phyloP scores from a whole-genome alignment of 306 rosid genomes.

The Citrullus amarus region DNA sequence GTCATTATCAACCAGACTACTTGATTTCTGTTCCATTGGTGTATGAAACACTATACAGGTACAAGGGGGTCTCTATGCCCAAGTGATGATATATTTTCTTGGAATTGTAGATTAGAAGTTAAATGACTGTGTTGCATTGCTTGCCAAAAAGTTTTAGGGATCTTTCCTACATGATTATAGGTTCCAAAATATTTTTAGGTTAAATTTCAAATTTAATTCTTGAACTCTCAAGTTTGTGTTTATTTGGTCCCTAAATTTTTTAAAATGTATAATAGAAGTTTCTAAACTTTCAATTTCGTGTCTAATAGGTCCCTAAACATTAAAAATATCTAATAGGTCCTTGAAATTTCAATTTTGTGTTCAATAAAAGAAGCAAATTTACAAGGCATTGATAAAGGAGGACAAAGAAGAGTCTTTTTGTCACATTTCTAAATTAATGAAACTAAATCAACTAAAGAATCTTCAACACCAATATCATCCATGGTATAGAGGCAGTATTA shows the following conservation, averaged over 20 bases:
- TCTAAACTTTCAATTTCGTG: too few species aligned
- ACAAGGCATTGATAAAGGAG: background rate
- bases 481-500: background rate
- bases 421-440: background rate
- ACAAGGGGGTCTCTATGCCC: slow-evolving; percentile 5
- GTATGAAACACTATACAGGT: slow-evolving; percentile 90
- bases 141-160: background rate
- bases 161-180: background rate
- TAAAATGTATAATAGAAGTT: too few species aligned
- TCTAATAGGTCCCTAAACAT: too few species aligned
- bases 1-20: slow-evolving; percentile 56
- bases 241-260: too few species aligned
- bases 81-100: background rate
- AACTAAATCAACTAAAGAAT: background rate
- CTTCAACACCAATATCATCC: background rate
- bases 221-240: background rate
- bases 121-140: background rate
- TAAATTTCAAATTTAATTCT: too few species aligned
- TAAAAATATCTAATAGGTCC: background rate
- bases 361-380: too few species aligned
- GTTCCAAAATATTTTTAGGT: background rate
- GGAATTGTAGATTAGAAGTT: background rate
- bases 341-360: too few species aligned
- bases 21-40: slow-evolving; percentile 84
- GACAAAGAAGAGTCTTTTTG: background rate